Percentiles rank a stretch among this genome's conserved stretches.
phyloP scores from a whole-genome alignment of 208 protist species.

The Angomonas ambiguus region DNA sequence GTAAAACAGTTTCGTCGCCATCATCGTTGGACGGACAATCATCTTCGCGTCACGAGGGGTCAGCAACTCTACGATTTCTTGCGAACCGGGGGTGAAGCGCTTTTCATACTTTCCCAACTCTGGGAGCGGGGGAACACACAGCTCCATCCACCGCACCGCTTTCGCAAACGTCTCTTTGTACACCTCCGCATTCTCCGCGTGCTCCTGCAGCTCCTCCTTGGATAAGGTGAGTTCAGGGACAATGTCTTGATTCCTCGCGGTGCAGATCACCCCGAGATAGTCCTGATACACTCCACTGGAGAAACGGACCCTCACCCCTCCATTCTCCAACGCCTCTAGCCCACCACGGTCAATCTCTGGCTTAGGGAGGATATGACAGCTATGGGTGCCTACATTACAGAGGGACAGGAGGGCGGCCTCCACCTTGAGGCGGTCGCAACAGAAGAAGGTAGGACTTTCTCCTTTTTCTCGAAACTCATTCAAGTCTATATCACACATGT shows the following conservation, averaged over 20 bases:
- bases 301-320: slow-evolving; percentile 85
- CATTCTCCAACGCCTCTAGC: slow-evolving; percentile 71
- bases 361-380: slow-evolving; percentile 80
- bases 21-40: slow-evolving; percentile 89
- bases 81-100: slow-evolving; percentile 86
- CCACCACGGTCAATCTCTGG: slow-evolving; percentile 71
- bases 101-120: slow-evolving; percentile 82
- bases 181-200: slow-evolving; percentile 71
- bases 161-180: slow-evolving; percentile 58
- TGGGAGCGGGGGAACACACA: slow-evolving; percentile 86
- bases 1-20: slow-evolving; percentile 91
- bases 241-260: slow-evolving; percentile 59
- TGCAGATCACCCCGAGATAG: slow-evolving; percentile 89
- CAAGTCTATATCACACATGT: slow-evolving; percentile 90
- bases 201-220: slow-evolving; percentile 82
- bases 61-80: slow-evolving; percentile 89
- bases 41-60: slow-evolving; percentile 87
- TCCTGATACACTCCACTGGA: slow-evolving; percentile 68
- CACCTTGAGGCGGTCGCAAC: slow-evolving; percentile 85
- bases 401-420: slow-evolving; percentile 80
- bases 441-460: slow-evolving; percentile 93
- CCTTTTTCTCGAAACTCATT: slow-evolving; percentile 91
- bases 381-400: slow-evolving; percentile 75
- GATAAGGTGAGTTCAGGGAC: slow-evolving; percentile 80
- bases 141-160: slow-evolving; percentile 83